Percentiles rank a stretch among this genome's conserved stretches.
These are phyloP conservation scores for Pseudocohnilembus persalinus DNA, from an alignment of 169 alveolate species.

Conservation along the genomic window DNA sequence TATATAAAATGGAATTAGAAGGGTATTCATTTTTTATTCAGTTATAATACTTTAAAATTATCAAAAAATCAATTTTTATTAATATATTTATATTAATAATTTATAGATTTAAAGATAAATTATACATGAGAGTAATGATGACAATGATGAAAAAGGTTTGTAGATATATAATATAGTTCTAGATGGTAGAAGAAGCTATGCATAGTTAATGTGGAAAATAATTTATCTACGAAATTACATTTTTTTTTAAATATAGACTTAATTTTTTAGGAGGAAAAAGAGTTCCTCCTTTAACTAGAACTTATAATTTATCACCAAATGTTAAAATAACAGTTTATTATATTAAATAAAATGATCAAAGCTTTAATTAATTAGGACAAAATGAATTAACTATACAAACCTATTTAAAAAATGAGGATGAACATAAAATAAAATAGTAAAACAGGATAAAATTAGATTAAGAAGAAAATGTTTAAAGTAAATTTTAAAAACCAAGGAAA, in stretches of 20 bases:
- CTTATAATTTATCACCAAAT: background rate
- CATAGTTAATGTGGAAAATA: background rate
- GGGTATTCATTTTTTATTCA: background rate
- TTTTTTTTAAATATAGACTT: background rate
- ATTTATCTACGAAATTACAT: background rate
- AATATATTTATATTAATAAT: too few relatives aligned
- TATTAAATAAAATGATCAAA: too few relatives aligned
- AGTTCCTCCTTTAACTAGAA: background rate
- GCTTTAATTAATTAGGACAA: too few relatives aligned
- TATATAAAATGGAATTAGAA: background rate
- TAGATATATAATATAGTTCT: background rate
- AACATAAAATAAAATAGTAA: too few relatives aligned
- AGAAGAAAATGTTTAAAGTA: too few relatives aligned
- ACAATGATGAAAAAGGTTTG: background rate
- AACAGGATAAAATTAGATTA: too few relatives aligned
- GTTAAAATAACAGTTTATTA: background rate
- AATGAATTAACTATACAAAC: too few relatives aligned
- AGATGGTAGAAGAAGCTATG: background rate
- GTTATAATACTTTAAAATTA: too few relatives aligned
- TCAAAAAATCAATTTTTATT: too few relatives aligned
- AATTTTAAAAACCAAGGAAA: too few relatives aligned
- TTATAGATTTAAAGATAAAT: background rate
- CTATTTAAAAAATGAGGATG: too few relatives aligned
- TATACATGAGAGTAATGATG: background rate
- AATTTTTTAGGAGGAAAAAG: background rate